Conservation (phyloP, 1,284 basidiomycete species). For the Mycosarcoma maydis region DNA sequence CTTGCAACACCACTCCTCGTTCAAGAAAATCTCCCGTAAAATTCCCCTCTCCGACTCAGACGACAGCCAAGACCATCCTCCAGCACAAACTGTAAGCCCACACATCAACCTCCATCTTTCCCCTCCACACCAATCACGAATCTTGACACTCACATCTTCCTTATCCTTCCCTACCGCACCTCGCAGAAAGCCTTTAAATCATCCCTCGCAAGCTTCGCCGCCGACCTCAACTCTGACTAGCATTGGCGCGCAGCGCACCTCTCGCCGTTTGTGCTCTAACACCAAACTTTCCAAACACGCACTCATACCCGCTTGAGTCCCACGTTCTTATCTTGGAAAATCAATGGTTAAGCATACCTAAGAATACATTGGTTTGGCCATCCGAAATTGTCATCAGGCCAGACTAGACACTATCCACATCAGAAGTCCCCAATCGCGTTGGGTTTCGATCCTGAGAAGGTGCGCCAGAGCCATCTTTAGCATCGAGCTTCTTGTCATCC, state of each 20-base stretch:
- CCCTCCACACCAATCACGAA: no score
- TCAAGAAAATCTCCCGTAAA: background rate
- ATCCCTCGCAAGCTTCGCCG: conserved; percentile 43
- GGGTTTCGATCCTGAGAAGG: conserved; percentile 20
- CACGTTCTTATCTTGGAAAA: no score
- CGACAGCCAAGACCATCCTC: conserved; percentile 32
- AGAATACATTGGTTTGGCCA: background rate
- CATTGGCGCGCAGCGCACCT: conserved; percentile 6
- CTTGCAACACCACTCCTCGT: no score
- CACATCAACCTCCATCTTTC: no score
- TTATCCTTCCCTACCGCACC: background rate
- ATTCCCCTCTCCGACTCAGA: conserved; percentile 10
- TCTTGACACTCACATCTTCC: background rate
- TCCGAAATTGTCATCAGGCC: no score
- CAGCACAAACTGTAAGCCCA: no score
- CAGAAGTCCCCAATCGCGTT: conserved; percentile 27
- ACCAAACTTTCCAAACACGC: no score
- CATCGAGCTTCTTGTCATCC: conserved; percentile 32
- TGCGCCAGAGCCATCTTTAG: conserved; percentile 1
- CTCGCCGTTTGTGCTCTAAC: no score
- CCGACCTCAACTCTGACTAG: conserved; percentile 45
- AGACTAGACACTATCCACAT: conserved; percentile 19
- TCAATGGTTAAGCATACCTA: no score
- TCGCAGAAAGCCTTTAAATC: conserved; percentile 33
- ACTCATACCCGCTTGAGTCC: no score